These are phyloP conservation scores for Aegle marmelos DNA, from an alignment of 345 rosid species.

Conservation along the genomic window DNA sequence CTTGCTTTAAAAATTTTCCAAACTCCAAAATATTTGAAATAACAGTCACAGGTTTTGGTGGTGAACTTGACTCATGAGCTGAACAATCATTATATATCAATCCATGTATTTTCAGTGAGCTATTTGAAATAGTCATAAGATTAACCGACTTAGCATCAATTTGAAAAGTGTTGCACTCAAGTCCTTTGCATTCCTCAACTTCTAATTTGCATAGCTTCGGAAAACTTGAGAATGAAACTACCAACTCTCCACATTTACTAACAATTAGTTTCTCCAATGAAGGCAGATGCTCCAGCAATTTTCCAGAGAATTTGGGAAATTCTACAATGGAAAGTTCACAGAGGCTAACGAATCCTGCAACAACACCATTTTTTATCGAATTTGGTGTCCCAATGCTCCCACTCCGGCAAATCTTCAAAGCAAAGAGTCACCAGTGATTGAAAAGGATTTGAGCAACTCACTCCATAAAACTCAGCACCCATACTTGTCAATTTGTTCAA, in stretches of 20 bases:
- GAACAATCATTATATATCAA: background rate
- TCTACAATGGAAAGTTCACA: background rate
- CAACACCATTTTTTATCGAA: background rate
- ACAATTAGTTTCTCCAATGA: background rate
- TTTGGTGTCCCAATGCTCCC: background rate
- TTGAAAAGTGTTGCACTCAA: background rate
- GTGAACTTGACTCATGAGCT: background rate
- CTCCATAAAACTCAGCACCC: background rate
- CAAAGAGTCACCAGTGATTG: background rate
- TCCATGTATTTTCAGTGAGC: background rate
- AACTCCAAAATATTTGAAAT: background rate
- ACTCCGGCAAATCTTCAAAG: background rate
- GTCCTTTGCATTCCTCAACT: background rate
- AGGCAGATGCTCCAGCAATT: background rate
- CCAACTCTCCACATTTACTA: background rate
- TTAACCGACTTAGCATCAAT: background rate
- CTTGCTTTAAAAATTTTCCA: background rate
- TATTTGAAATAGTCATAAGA: background rate
- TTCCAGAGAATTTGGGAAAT: background rate
- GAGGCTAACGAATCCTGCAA: background rate
- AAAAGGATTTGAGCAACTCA: background rate
- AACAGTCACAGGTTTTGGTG: background rate
- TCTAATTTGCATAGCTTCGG: background rate
- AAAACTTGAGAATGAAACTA: background rate
- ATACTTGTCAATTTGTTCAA: background rate